Percentiles rank a stretch among this genome's conserved stretches.
Conservation (phyloP, 371 early-diverging fungal species). For the Conidiobolus incongruus region DNA sequence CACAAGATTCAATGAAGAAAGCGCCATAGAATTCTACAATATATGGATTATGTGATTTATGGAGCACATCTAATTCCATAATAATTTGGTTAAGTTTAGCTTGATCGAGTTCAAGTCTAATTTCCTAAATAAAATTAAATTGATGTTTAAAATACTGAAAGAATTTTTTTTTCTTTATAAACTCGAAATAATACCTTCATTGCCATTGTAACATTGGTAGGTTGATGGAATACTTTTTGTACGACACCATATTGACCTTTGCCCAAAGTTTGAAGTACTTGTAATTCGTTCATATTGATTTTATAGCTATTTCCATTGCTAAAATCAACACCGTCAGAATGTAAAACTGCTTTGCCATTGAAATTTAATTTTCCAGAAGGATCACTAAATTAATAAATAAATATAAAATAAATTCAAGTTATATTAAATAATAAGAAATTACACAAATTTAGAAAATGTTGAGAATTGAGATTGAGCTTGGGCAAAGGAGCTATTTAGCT, state of each 20-base stretch:
- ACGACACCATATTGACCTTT: conserved; percentile 86
- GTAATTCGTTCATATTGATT: conserved; percentile 71
- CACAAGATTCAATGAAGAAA: conserved; percentile 85
- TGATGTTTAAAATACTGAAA: background rate
- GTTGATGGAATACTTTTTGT: conserved; percentile 66
- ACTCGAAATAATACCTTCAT: conserved; percentile 51
- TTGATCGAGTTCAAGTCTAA: conserved; percentile 72
- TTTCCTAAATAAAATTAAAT: conserved; percentile 32
- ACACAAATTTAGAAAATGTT: conserved; percentile 48
- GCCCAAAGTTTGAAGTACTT: conserved; percentile 54
- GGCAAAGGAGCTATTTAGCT: conserved; percentile 4
- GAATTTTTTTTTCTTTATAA: background rate
- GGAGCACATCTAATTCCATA: conserved; percentile 80
- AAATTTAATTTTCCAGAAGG: conserved; percentile 77
- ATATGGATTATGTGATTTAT: conserved; percentile 59
- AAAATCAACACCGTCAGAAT: conserved; percentile 79
- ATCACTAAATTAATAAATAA: conserved; percentile 23
- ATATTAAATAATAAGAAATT: conserved; percentile 7
- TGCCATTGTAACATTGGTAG: conserved; percentile 84
- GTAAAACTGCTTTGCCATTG: conserved; percentile 74
- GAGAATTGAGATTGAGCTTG: conserved; percentile 27
- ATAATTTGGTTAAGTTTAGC: conserved; percentile 68
- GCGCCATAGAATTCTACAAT: conserved; percentile 97
- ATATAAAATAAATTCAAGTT: background rate
- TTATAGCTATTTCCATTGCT: conserved; percentile 63